A percentile compares a stretch with the other conserved stretches of the same genome.
Evolutionary conservation across 164 flowering plant species (phyloP).

Genomic region (Buxus sempervirens): DNA sequence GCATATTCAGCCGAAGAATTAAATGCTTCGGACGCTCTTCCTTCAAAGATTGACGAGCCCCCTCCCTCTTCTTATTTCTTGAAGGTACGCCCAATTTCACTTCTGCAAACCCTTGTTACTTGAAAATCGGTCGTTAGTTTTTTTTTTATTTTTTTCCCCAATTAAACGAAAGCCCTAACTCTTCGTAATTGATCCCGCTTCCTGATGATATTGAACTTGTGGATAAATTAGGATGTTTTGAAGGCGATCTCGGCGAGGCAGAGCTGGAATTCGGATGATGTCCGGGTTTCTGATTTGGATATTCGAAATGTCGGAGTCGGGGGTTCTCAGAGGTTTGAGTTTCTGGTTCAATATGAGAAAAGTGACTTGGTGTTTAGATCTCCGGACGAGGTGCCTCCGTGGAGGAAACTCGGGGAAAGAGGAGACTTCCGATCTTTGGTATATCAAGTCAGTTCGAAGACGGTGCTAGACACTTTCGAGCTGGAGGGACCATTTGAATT

Average conservation of each 20-base stretch:
- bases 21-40: constrained; percentile 5
- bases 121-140: not conserved
- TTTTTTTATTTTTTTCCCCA: no score
- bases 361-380: constrained; percentile 30
- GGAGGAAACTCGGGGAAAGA: constrained; percentile 36
- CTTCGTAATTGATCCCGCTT: not conserved
- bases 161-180: not conserved
- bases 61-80: constrained; percentile 16
- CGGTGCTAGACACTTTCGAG: constrained; percentile 36
- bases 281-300: constrained; percentile 38
- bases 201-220: not conserved
- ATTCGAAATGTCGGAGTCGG: constrained; percentile 36
- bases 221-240: constrained; percentile 48
- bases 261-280: constrained; percentile 40
- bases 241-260: constrained; percentile 43
- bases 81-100: constrained; percentile 9
- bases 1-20: constrained; percentile 1
- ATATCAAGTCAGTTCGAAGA: constrained; percentile 18
- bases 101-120: constrained; percentile 1
- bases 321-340: constrained; percentile 30
- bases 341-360: constrained; percentile 41
- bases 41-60: not conserved
- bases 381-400: constrained; percentile 39
- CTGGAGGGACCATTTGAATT: constrained; percentile 72
- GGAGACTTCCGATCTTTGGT: constrained; percentile 31